phyloP scores from a whole-genome alignment of 768 basidiomycete species.

The Amanita exitialis region DNA sequence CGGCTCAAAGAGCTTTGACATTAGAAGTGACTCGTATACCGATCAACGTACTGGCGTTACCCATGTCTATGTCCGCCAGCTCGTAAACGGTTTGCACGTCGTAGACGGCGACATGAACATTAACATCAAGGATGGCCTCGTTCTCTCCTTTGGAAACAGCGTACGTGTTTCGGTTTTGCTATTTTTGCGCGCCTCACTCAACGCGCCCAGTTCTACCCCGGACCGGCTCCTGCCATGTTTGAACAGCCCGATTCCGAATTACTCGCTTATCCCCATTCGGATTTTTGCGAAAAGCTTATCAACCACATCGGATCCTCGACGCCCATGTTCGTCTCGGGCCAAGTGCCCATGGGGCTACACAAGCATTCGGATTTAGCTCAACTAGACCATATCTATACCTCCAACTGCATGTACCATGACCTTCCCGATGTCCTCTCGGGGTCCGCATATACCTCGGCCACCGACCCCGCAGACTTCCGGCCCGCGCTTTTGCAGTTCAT shows the following conservation, averaged over 20 bases:
- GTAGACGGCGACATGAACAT: constrained; percentile 88
- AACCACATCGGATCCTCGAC: constrained; percentile 24
- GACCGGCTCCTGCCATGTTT: constrained; percentile 33
- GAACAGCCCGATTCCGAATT: constrained; percentile 19
- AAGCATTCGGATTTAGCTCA: constrained; percentile 15
- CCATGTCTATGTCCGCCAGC: constrained; percentile 82
- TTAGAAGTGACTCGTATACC: constrained; percentile 81
- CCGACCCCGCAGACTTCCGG: constrained; percentile 31
- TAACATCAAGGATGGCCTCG: constrained; percentile 76
- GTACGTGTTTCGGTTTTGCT: constrained; percentile 17
- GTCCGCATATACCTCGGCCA: constrained; percentile 7
- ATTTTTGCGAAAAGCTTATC: constrained; percentile 39
- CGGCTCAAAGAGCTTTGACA: constrained; percentile 35
- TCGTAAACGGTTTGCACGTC: constrained; percentile 81
- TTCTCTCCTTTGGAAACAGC: constrained; percentile 83
- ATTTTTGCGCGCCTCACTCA: neutral
- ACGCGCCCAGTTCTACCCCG: constrained; percentile 62
- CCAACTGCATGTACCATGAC: constrained; percentile 47
- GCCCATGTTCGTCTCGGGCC: constrained; percentile 19
- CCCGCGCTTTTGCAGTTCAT: constrained; percentile 72
- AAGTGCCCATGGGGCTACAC: constrained; percentile 22
- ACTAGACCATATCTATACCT: constrained; percentile 36
- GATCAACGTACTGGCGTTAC: constrained; percentile 80
- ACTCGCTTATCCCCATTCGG: constrained; percentile 37
- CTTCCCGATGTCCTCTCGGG: constrained; percentile 26